Conservation (phyloP, 2,329 filamentous ascomycete genomes). For the Paracoccidioides lutzii region DNA sequence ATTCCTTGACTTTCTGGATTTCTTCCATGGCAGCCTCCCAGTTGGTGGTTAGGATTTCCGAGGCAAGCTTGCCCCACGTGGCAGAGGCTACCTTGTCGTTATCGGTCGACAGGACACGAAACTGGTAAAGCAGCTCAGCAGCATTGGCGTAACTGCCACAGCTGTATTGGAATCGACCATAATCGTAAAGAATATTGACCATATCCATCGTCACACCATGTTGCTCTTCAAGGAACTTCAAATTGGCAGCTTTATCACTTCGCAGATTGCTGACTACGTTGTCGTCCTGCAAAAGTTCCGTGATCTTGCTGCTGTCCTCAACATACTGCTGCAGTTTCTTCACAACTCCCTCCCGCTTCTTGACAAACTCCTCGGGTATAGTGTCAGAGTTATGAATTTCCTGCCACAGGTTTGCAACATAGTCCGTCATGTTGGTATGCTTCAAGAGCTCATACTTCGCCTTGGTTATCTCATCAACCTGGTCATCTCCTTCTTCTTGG, state of each 20-base stretch:
- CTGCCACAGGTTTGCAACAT: constrained; percentile 81
- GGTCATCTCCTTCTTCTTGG: constrained; percentile 63
- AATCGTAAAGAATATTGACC: constrained; percentile 92
- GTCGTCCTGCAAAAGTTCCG: constrained; percentile 71
- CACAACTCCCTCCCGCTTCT: constrained; percentile 82
- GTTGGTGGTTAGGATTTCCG: constrained; percentile 85
- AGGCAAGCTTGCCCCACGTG: constrained; percentile 95
- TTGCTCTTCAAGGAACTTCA: constrained; percentile 94
- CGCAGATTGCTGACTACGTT: constrained; percentile 82
- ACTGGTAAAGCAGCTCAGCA: constrained; percentile 88
- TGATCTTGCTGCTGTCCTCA: constrained; percentile 79
- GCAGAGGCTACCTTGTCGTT: constrained; percentile 94
- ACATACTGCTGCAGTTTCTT: constrained; percentile 69
- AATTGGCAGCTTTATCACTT: constrained; percentile 96
- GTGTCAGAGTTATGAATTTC: constrained; percentile 71
- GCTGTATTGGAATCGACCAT: constrained; percentile 94
- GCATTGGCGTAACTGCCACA: constrained; percentile 87
- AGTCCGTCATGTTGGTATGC: constrained; percentile 98
- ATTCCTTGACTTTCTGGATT: constrained; percentile 77
- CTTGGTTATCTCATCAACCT: constrained; percentile 55
- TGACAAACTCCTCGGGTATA: constrained; percentile 70
- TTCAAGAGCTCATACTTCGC: constrained; percentile 90
- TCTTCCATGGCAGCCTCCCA: constrained; percentile 93
- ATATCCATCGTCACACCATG: constrained; percentile 90
- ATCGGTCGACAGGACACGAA: constrained; percentile 94